phyloP scores from a whole-genome alignment of 2,329 filamentous ascomycete species.

The Byssochlamys sp. region DNA sequence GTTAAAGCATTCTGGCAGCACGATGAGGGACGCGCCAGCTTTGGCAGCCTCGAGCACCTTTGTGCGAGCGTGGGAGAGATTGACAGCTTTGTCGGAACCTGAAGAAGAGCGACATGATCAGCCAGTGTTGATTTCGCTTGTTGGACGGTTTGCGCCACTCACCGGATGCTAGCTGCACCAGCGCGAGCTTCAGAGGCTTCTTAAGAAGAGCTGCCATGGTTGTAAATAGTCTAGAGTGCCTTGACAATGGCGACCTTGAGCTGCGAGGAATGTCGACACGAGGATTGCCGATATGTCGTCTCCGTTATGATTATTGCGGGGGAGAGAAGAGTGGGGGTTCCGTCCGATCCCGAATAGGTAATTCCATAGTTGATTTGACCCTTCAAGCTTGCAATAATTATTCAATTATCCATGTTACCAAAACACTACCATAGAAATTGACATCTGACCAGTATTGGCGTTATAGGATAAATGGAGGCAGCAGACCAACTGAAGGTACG shows the following conservation, averaged over 20 bases:
- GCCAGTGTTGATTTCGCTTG: background rate
- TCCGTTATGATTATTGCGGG: background rate
- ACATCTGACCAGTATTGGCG: too few species aligned
- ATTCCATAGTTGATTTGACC: too few species aligned
- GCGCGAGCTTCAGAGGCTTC: conserved; percentile 67
- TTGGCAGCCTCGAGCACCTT: conserved; percentile 74
- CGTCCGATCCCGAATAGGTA: background rate
- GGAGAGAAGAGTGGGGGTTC: background rate
- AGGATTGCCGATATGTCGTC: background rate
- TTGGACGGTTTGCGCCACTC: conserved; percentile 8
- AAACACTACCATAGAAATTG: too few species aligned
- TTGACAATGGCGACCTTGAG: background rate
- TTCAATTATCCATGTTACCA: too few species aligned
- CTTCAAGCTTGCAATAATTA: too few species aligned
- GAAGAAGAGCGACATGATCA: conserved; percentile 6
- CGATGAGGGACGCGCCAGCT: conserved; percentile 71
- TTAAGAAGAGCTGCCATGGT: conserved; percentile 55
- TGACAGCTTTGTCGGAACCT: conserved; percentile 72
- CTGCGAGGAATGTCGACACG: background rate
- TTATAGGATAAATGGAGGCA: too few species aligned
- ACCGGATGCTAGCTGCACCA: conserved; percentile 72
- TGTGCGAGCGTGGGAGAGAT: conserved; percentile 68
- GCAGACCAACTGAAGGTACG: too few species aligned
- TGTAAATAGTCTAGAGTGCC: too few species aligned
- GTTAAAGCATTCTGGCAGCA: conserved; percentile 98